A percentile compares a stretch with the other conserved stretches of the same genome.
Evolutionary conservation across 345 rosid species (phyloP).

Genomic region (Crucihimalaya himalaica): DNA sequence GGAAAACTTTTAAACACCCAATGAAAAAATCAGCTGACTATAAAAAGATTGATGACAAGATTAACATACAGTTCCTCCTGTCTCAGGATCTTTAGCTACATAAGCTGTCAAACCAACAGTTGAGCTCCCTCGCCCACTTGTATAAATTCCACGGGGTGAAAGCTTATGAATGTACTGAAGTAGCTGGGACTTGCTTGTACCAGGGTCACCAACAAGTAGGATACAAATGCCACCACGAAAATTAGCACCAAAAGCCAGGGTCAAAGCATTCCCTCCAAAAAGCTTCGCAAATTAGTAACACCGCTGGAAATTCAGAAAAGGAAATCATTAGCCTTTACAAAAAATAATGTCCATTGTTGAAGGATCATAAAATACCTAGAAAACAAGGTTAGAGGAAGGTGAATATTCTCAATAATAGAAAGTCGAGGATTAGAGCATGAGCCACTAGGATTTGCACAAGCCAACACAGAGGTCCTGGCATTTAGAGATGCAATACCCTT

Average conservation of each 20-base stretch:
- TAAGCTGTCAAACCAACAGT: conserved; percentile 99
- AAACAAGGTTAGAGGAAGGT: too few species aligned
- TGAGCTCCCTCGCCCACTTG: conserved; percentile 97
- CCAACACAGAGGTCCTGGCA: too few species aligned
- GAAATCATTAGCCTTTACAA: too few species aligned
- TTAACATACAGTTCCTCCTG: conserved; percentile 86
- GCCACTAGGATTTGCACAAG: too few species aligned
- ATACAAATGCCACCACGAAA: conserved; percentile 95
- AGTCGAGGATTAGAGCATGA: too few species aligned
- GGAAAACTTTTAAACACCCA: conserved; percentile 16
- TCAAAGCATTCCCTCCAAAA: conserved; percentile 92
- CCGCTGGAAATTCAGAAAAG: too few species aligned
- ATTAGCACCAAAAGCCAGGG: conserved; percentile 83
- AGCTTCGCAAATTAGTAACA: conserved; percentile 66
- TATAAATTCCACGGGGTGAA: conserved; percentile 94
- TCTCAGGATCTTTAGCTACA: conserved; percentile 95
- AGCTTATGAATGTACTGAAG: conserved; percentile 95
- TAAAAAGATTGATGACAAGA: conserved; percentile 6
- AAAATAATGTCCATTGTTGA: too few species aligned
- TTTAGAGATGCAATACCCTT: too few species aligned
- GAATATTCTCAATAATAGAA: too few species aligned
- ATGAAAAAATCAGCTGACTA: background rate
- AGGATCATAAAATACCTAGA: too few species aligned
- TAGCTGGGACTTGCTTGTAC: conserved; percentile 96
- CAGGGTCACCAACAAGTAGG: conserved; percentile 99